Evolutionary conservation across 805 yeast species (phyloP), one percentile per base, ranked within the genome.

Genomic region (Debaryomyces maramus): DNA sequence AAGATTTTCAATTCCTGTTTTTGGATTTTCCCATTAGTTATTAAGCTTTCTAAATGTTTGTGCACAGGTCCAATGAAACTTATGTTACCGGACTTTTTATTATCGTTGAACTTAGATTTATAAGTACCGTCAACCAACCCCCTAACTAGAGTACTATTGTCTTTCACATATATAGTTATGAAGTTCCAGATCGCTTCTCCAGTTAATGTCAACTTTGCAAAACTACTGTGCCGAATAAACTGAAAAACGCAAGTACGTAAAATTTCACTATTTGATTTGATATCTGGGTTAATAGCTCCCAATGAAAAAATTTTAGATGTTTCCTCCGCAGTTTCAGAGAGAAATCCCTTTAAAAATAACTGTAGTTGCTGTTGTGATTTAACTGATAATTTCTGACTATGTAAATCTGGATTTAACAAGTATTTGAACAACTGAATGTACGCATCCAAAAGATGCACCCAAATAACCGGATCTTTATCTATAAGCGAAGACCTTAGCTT

Each of bases 381-480:
- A 6, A 72, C 67, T n/a, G 73, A 65, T 7, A 85, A 58, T 31
- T 63, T 65, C 10, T 52, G 42, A 5, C 63, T 39, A 7, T 41
- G 33, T 7, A 49, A 60, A 7, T 70, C 49, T 24, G 65, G 64
- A 5, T 65, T 58, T 23, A 76, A 58, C 29, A 85, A 56, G 42
- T 66, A 75, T 41, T 74, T 67, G 48, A 80, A 73, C 15, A 79
- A 64, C 13, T 54, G 58, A 39, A 84, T 77, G 58, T 83, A 85
- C 3, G 77, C 77, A 48, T 83, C 87, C 13, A 85, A 60, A 15
- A 83, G 61, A 56, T 84, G 88, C 3, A 77, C 83, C 89, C 91
- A 85, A 6, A 85, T 85, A 16, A 85, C 89, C 0, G 95, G 95
- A 55, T 85, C 95, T 45, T 79, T 85, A 53, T 85, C 93, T 5